These are phyloP conservation scores for Coemansia sp. DNA, from an alignment of 192 early-diverging fungal genomes.

Conservation along the genomic window DNA sequence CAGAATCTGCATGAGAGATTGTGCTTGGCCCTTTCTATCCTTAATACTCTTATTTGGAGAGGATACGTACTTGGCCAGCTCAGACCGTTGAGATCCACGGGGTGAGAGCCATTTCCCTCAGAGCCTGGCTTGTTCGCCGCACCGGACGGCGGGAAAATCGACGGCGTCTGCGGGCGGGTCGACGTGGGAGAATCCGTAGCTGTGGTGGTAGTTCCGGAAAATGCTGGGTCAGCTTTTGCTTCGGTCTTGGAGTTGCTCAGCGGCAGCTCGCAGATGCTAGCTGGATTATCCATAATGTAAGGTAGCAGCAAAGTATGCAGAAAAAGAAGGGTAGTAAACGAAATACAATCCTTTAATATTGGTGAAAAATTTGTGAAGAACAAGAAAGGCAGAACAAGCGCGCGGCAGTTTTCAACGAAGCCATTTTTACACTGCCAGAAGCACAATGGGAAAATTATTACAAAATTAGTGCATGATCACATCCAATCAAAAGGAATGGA, in stretches of 20 bases:
- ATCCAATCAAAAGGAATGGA: too few species aligned
- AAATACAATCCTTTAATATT: neutral
- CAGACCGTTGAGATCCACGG: conserved; percentile 70
- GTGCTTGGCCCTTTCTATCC: neutral
- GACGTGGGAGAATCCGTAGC: conserved; percentile 29
- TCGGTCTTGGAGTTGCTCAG: conserved; percentile 9
- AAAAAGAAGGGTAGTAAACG: neutral
- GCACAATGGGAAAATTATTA: too few species aligned
- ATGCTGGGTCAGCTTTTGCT: neutral
- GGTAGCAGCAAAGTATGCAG: conserved; percentile 2
- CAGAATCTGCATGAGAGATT: neutral
- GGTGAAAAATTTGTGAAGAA: neutral
- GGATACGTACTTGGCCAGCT: conserved; percentile 79
- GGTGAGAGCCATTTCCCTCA: conserved; percentile 9
- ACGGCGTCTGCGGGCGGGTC: conserved; percentile 45
- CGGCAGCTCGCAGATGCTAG: conserved; percentile 9
- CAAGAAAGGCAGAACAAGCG: conserved; percentile 3
- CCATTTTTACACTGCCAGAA: too few species aligned
- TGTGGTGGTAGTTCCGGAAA: conserved; percentile 25
- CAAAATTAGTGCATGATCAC: too few species aligned
- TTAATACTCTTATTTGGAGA: neutral
- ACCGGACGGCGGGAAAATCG: conserved; percentile 34
- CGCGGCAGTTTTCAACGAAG: too few species aligned
- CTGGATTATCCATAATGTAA: conserved; percentile 7
- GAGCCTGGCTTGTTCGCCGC: neutral